Base-by-base conservation (phyloP, 2,329 filamentous ascomycete genomes). In the Rutstroemia sydowiana region DNA sequence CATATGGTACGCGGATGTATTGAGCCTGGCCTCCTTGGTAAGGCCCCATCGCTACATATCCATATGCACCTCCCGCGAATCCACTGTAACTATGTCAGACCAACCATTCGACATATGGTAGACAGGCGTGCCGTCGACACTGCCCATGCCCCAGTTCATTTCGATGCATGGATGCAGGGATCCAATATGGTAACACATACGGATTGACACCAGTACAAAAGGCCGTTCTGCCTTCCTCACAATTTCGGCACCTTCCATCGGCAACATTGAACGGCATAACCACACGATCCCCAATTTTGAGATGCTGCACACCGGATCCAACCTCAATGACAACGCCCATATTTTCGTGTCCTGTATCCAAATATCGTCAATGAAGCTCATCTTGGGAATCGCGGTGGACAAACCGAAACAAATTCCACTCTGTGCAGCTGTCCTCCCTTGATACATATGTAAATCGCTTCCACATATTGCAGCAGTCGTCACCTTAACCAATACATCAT, bases 201-300 rank as follows among this genome's bases (percentile, higher is more conserved):
- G 76, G 76, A 59, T 81, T 81, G 2, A 81, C 75, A 52, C 81
- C 81, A 0, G 81, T 85, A 68, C 90, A 95, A 53, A 90, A 83
- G 3, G 88, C 89, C 0, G 88, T 87, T 68, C 79, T 84, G 11
- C 84, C 85, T 56, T 81, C 79, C 53, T 78, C 79, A 73, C 91
- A 95, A 72, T 93, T 95, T 71, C 91, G 95, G 70, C 90, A 95
- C 31, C 68, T 76, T 54, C 71, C 87, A 81, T 88, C 92, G 14
- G 85, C 89, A 30, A 79, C 75, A 21, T 89, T 95, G 68, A 95
- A 95, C 0, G 91, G 88, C 21, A 84, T 79, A 18, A 95, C 88
- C 30, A 95, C 75, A 61, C 81, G 80, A 67, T 95, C 90, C 5
- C 89, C 90, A 48, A 84, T 73, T 57, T 81, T 73, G 57, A 95